Percentiles rank a stretch among this genome's conserved stretches.
phyloP scores from a whole-genome alignment of 2,329 filamentous ascomycete species.

The Phyllosticta citribraziliensis region DNA sequence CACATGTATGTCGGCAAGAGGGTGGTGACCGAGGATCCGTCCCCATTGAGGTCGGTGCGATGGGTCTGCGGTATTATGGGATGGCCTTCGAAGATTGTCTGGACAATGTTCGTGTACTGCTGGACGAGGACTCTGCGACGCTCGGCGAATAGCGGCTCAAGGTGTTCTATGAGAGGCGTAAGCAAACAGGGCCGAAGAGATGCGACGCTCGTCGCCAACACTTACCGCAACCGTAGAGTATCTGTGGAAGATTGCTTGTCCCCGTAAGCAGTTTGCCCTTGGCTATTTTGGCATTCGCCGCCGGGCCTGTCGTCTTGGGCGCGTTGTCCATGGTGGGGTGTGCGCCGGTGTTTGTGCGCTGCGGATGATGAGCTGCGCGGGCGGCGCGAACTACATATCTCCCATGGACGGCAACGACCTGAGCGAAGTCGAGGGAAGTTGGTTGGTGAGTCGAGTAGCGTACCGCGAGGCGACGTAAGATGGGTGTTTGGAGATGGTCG shows the following conservation, averaged over 20 bases:
- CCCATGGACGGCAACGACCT: not conserved
- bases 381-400: slow-evolving; percentile 8
- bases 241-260: slow-evolving; percentile 29
- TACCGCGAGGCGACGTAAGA: not conserved
- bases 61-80: slow-evolving; percentile 57
- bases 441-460: not conserved
- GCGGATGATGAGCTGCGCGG: not conserved
- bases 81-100: slow-evolving; percentile 59
- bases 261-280: slow-evolving; percentile 29
- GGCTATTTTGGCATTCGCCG: slow-evolving; percentile 20
- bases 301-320: slow-evolving; percentile 25
- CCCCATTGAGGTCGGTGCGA: slow-evolving; percentile 36
- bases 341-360: not conserved
- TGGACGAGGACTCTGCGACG: slow-evolving; percentile 59
- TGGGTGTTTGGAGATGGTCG: not conserved
- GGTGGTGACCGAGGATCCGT: slow-evolving; percentile 49
- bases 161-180: slow-evolving; percentile 48
- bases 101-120: slow-evolving; percentile 62
- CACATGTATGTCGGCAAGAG: slow-evolving; percentile 51
- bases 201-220: not conserved
- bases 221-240: slow-evolving; percentile 34
- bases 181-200: not conserved
- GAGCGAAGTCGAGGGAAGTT: not conserved
- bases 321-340: slow-evolving; percentile 21
- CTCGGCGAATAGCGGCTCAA: slow-evolving; percentile 58